Percentiles rank a stretch among this genome's conserved stretches.
These are phyloP conservation scores for Rhodotorula sp. DNA, from an alignment of 1,284 basidiomycete species.

Conservation along the genomic window DNA sequence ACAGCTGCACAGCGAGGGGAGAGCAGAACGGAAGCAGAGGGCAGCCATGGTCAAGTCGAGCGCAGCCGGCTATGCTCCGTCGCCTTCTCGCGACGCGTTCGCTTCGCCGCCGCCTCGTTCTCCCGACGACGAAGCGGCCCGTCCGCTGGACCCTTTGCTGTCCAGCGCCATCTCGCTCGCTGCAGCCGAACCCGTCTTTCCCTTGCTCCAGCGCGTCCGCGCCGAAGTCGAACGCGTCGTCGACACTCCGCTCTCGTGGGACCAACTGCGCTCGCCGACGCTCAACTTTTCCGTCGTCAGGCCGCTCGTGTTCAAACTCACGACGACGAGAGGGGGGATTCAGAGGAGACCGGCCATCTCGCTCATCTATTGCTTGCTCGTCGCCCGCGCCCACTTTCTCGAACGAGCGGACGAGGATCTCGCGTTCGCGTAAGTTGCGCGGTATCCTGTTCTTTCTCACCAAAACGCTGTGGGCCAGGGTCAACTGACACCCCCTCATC, in stretches of 20 bases:
- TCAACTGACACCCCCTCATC: too few species aligned
- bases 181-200: conserved; percentile 29
- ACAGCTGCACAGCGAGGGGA: too few species aligned
- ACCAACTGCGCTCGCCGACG: conserved; percentile 23
- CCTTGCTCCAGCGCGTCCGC: conserved; percentile 28
- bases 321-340: not conserved
- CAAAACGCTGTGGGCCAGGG: too few species aligned
- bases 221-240: conserved; percentile 23
- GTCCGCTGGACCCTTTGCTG: conserved; percentile 10
- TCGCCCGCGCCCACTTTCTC: conserved; percentile 39
- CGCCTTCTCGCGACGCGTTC: not conserved
- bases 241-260: conserved; percentile 29
- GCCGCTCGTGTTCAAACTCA: conserved; percentile 35
- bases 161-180: conserved; percentile 4
- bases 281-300: conserved; percentile 41
- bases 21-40: too few species aligned
- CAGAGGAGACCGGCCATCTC: conserved; percentile 26
- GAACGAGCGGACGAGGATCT: conserved; percentile 34
- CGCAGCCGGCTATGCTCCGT: conserved; percentile 5
- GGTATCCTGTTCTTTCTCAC: too few species aligned
- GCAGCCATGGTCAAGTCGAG: conserved; percentile 7
- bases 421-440: conserved; percentile 32
- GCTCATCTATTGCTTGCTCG: conserved; percentile 41
- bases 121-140: not conserved
- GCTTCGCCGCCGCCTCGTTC: not conserved